Evolutionary conservation across 805 yeast species (phyloP).

Genomic region (Metschnikowia bowlesiae): DNA sequence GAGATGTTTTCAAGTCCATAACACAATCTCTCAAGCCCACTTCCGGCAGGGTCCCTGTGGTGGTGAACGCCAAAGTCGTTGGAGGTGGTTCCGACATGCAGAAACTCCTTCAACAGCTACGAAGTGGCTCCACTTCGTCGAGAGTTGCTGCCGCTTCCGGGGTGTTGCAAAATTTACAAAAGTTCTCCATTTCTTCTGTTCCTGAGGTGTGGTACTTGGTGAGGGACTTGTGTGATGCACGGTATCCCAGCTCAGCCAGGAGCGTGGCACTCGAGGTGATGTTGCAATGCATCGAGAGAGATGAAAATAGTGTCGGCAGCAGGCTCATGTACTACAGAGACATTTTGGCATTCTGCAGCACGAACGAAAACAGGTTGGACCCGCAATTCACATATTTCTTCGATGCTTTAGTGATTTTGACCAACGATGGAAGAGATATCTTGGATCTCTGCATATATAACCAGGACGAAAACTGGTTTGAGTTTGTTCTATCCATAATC

Average conservation of each 20-base stretch:
- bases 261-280: conserved; percentile 51
- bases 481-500: conserved; percentile 13
- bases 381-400: conserved; percentile 51
- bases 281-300: conserved; percentile 50
- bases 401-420: conserved; percentile 41
- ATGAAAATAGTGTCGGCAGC: conserved; percentile 46
- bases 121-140: conserved; percentile 30
- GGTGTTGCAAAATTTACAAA: conserved; percentile 47
- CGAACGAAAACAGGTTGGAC: conserved; percentile 32
- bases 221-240: conserved; percentile 44
- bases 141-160: conserved; percentile 50
- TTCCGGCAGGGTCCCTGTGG: conserved; percentile 15
- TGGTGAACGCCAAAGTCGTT: conserved; percentile 40
- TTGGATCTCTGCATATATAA: conserved; percentile 48
- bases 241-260: conserved; percentile 24
- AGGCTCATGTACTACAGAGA: conserved; percentile 57
- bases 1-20: conserved; percentile 37
- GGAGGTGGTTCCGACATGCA: conserved; percentile 43
- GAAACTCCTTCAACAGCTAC: conserved; percentile 34
- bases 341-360: conserved; percentile 41
- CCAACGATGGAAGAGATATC: conserved; percentile 51
- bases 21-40: conserved; percentile 34
- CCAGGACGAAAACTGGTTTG: conserved; percentile 21
- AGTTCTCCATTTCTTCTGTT: conserved; percentile 51
- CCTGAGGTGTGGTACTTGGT: conserved; percentile 77